phyloP scores from a whole-genome alignment of 2,329 filamentous ascomycete genomes.

The Verticillium alfalfae region DNA sequence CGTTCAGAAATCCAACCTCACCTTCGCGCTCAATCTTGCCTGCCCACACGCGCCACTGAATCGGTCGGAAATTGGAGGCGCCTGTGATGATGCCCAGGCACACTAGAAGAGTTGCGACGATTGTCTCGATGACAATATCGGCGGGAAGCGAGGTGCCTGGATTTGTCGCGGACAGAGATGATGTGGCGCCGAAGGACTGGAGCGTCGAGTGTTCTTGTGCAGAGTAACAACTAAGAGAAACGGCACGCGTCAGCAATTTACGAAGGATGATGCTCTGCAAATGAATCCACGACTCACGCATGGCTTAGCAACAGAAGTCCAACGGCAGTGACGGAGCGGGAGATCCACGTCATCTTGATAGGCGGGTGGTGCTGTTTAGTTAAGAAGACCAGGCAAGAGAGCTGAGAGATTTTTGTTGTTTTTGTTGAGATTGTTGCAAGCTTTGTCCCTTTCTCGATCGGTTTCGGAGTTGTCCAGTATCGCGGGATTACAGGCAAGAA shows the following conservation, averaged over 20 bases:
- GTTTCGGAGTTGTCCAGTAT: no score
- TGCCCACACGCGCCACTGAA: slow-evolving; percentile 77
- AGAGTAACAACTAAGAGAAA: slow-evolving; percentile 74
- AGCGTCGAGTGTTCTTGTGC: slow-evolving; percentile 86
- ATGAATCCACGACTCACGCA: slow-evolving; percentile 57
- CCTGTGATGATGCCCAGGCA: slow-evolving; percentile 76
- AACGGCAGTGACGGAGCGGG: slow-evolving; percentile 63
- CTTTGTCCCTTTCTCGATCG: no score
- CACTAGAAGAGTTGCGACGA: slow-evolving; percentile 75
- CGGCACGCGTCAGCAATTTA: slow-evolving; percentile 3
- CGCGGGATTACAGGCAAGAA: no score
- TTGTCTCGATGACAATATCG: slow-evolving; percentile 84
- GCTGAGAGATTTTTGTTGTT: no score
- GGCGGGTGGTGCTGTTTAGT: neutral
- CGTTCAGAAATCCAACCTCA: slow-evolving; percentile 48
- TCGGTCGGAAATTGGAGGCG: slow-evolving; percentile 74
- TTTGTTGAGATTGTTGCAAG: no score
- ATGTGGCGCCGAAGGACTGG: slow-evolving; percentile 48
- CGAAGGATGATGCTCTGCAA: neutral
- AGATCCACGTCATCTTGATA: slow-evolving; percentile 62
- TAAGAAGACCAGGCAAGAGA: neutral
- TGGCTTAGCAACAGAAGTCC: slow-evolving; percentile 78
- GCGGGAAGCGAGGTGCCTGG: slow-evolving; percentile 57
- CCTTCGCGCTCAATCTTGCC: slow-evolving; percentile 79
- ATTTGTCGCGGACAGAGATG: slow-evolving; percentile 37